Percentiles rank a stretch among this genome's conserved stretches.
Conservation (phyloP, 1,284 basidiomycete genomes). For the Ceratobasidium papillatum region DNA sequence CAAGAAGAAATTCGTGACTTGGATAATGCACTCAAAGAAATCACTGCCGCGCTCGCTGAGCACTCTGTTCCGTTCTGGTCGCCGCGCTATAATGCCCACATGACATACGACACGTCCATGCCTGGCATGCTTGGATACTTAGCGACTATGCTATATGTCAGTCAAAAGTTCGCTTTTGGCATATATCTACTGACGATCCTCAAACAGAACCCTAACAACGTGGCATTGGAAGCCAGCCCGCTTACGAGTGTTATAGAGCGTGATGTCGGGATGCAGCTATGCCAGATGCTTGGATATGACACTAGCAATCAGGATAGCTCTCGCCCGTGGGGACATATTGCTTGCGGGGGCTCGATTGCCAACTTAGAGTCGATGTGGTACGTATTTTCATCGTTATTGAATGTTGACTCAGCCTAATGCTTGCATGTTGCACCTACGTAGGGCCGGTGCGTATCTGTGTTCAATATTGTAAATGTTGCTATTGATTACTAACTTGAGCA, state of each 20-base stretch:
- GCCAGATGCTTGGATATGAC: constrained; percentile 56
- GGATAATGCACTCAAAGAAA: constrained; percentile 10
- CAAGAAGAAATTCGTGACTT: constrained; percentile 18
- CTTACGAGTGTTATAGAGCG: constrained; percentile 56
- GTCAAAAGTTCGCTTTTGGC: background rate
- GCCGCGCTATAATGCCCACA: constrained; percentile 58
- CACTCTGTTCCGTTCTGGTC: constrained; percentile 56
- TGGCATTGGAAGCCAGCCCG: constrained; percentile 57
- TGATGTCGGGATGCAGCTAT: constrained; percentile 57
- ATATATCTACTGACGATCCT: background rate
- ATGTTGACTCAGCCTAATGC: constrained; percentile 1
- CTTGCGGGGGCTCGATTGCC: constrained; percentile 58
- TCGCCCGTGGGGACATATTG: constrained; percentile 58
- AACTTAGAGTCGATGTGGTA: constrained; percentile 62
- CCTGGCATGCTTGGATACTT: constrained; percentile 56
- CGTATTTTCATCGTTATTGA: constrained; percentile 41
- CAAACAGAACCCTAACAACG: constrained; percentile 57
- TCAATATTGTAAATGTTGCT: background rate
- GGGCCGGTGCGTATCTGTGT: constrained; percentile 44
- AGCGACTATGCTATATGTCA: constrained; percentile 50
- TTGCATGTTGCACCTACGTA: constrained; percentile 19
- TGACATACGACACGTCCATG: constrained; percentile 54
- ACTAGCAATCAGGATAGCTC: constrained; percentile 15
- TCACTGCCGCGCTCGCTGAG: constrained; percentile 45
- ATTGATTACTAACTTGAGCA: background rate